Conservation (phyloP, 139 green algal species). For the Chlamydomonas urium region DNA sequence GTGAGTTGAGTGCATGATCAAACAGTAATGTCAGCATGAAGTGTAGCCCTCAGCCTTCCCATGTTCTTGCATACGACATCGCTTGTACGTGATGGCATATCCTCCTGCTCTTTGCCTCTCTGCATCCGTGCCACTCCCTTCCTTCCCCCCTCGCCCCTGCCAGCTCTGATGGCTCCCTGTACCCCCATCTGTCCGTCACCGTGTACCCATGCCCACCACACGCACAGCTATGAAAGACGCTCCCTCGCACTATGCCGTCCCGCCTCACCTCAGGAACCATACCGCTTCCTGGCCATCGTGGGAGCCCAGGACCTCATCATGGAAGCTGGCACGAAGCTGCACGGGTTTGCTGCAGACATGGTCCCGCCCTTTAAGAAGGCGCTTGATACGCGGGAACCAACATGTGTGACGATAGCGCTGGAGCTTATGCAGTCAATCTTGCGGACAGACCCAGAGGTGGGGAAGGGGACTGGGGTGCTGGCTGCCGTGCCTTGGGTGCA, state of each 20-base stretch:
- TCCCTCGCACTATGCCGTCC: too few species aligned
- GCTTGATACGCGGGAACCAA: constrained; percentile 36
- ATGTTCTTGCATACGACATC: too few species aligned
- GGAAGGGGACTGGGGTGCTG: background rate
- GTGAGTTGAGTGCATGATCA: too few species aligned
- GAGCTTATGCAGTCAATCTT: constrained; percentile 28
- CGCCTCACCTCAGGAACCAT: constrained; percentile 24
- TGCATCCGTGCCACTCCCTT: too few species aligned
- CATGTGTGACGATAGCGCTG: constrained; percentile 28
- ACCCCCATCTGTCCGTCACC: too few species aligned
- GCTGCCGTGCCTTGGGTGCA: too few species aligned
- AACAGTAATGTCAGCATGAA: too few species aligned
- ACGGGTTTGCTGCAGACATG: constrained; percentile 20
- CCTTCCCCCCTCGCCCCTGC: too few species aligned
- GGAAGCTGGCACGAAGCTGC: constrained; percentile 17
- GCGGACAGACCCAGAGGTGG: constrained; percentile 13
- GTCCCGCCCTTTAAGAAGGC: constrained; percentile 22
- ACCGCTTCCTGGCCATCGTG: constrained; percentile 41
- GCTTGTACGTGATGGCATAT: too few species aligned
- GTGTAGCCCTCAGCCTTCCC: too few species aligned
- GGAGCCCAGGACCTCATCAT: constrained; percentile 32
- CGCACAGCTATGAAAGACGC: background rate
- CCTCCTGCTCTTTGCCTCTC: too few species aligned
- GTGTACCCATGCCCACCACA: background rate
- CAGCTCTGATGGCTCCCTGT: too few species aligned